A percentile compares a stretch with the other conserved stretches of the same genome.
These are phyloP conservation scores for Xanthoconium stramineum DNA, from an alignment of 768 basidiomycete species.

Conservation along the genomic window DNA sequence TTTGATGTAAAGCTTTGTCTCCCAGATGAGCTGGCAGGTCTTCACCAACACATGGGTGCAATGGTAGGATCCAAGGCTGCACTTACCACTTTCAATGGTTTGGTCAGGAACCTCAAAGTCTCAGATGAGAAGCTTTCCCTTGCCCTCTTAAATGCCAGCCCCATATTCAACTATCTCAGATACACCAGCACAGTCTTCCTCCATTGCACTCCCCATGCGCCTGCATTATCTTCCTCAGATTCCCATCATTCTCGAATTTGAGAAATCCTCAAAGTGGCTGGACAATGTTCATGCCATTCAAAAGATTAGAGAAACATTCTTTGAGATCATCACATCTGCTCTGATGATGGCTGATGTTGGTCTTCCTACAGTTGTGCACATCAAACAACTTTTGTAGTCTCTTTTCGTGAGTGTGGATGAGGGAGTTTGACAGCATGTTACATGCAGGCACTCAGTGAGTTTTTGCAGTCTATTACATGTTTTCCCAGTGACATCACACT, in stretches of 20 bases:
- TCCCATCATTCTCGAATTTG: slow-evolving; percentile 81
- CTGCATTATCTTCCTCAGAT: slow-evolving; percentile 69
- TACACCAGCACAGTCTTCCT: slow-evolving; percentile 68
- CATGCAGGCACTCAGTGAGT: slow-evolving; percentile 68
- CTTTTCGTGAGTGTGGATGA: too few species aligned
- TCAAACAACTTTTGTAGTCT: slow-evolving; percentile 52
- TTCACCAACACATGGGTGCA: slow-evolving; percentile 35
- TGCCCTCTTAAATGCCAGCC: slow-evolving; percentile 69
- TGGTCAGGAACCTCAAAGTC: slow-evolving; percentile 73
- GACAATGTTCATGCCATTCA: slow-evolving; percentile 91
- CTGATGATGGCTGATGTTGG: slow-evolving; percentile 54
- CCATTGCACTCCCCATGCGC: slow-evolving; percentile 49
- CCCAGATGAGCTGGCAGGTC: slow-evolving; percentile 48
- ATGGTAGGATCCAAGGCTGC: slow-evolving; percentile 68
- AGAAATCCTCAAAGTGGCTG: slow-evolving; percentile 91
- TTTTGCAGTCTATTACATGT: slow-evolving; percentile 83
- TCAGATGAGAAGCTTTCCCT: slow-evolving; percentile 74
- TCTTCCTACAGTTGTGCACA: slow-evolving; percentile 56
- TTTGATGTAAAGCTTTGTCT: slow-evolving; percentile 60
- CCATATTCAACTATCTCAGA: slow-evolving; percentile 69
- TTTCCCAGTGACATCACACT: slow-evolving; percentile 75
- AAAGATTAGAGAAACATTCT: slow-evolving; percentile 89
- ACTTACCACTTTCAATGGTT: slow-evolving; percentile 70
- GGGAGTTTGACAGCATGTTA: too few species aligned
- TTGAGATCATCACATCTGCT: slow-evolving; percentile 71